These are phyloP conservation scores for Coemansia sp. DNA, from an alignment of 192 early-diverging fungal genomes.

Conservation along the genomic window DNA sequence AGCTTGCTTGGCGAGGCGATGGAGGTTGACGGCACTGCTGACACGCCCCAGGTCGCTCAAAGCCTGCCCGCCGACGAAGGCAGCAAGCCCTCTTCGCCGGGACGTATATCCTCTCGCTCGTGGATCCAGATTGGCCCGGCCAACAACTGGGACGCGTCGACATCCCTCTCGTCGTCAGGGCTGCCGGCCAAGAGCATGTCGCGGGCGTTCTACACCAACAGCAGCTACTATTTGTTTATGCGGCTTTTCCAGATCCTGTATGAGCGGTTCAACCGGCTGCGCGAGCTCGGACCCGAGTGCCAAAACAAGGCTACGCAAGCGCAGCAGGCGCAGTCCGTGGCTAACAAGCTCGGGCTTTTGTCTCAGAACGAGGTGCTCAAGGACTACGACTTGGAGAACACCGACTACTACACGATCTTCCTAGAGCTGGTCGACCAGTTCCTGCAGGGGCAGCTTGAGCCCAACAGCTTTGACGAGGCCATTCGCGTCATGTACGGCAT, in stretches of 20 bases:
- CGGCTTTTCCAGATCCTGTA: slow-evolving; percentile 86
- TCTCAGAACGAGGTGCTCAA: slow-evolving; percentile 56
- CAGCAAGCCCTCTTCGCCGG: slow-evolving; percentile 54
- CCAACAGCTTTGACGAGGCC: slow-evolving; percentile 81
- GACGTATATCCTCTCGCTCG: slow-evolving; percentile 53
- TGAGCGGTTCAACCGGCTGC: slow-evolving; percentile 75
- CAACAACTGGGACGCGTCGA: slow-evolving; percentile 23
- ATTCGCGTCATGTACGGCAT: slow-evolving; percentile 84
- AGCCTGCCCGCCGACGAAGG: slow-evolving; percentile 6
- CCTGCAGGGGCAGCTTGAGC: slow-evolving; percentile 79
- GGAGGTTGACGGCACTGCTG: slow-evolving; percentile 2
- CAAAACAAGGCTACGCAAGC: slow-evolving; percentile 25
- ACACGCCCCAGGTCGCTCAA: not conserved
- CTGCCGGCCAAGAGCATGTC: slow-evolving; percentile 43
- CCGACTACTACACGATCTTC: slow-evolving; percentile 78
- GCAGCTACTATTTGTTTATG: slow-evolving; percentile 83
- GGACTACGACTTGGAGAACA: slow-evolving; percentile 58
- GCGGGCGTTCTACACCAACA: slow-evolving; percentile 85
- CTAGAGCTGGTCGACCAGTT: slow-evolving; percentile 72
- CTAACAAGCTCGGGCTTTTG: slow-evolving; percentile 43
- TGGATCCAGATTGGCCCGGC: slow-evolving; percentile 48
- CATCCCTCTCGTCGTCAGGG: slow-evolving; percentile 3
- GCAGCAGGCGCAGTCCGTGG: slow-evolving; percentile 40
- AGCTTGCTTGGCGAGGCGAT: not conserved
- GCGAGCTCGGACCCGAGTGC: slow-evolving; percentile 65